Base-by-base conservation (phyloP, 768 basidiomycete species). In the Pisolithus albus region DNA sequence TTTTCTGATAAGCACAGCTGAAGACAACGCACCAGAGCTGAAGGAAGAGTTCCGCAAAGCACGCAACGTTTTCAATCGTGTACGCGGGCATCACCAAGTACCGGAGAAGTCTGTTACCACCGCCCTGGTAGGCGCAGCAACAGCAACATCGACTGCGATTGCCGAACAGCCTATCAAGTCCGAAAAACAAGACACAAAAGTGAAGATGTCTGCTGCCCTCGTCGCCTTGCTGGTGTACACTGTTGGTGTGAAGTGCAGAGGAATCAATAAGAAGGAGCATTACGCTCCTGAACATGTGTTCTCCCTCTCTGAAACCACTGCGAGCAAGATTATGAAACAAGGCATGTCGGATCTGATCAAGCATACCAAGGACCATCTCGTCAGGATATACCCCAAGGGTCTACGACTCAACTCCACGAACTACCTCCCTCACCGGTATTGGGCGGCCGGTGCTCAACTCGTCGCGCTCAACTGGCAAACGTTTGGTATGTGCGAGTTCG, bases 391-490 rank as follows among this genome's bases (percentile, higher is more conserved):
- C 62, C 94, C 94, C 0, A 86, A 85, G 60, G 92, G 90, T 0
- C 81, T 75, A 26, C 71, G 94, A 37, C 74, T 98, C 32, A 84
- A 74, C 52, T 92, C 88, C 56, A 83, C 83, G 21, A 98, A 98
- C 62, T 97, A 86, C 59, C 78, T 87, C 55, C 94, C 94, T 7
- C 84, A 92, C 67, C 77, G 83, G 16, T 93, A 83, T 64, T 99
- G 95, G 95, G 81, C 83, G 1, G 83, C 83, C 2, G 95, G 95
- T 0, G 79, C 83, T 11, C 94, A 97, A 66, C 69, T 97, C 5
- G 92, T 93, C 0, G 92, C 95, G 7, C 77, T 99, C 50, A 99
- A 99, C 67, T 98, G 93, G 92, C 95, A 99, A 69, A 98, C 93
- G 0, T 84, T 84, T 57, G 93, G 92, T 94, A 62, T 50, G 83